A percentile compares a stretch with the other conserved stretches of the same genome.
Conservation (phyloP, 2,329 filamentous ascomycete species). For the Coniochaeta ligniaria region DNA sequence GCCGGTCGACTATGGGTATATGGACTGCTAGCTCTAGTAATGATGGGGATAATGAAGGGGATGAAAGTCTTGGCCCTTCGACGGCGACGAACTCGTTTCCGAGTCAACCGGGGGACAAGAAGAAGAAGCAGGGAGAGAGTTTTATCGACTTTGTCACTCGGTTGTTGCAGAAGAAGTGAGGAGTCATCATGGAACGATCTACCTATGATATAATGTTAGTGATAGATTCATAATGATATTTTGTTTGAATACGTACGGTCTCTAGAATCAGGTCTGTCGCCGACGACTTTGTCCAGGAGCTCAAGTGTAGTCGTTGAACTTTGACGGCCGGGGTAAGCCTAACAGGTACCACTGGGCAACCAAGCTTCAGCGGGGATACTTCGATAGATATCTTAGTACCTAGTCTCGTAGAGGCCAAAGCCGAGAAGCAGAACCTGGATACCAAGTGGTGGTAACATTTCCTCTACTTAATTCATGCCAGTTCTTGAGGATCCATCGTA, state of each 20-base stretch:
- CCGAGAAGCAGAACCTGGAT: not conserved
- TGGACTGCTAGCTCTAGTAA: not conserved
- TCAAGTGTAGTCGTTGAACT: not conserved
- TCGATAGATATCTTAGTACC: too few relatives aligned
- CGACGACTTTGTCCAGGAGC: not conserved
- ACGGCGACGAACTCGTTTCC: not conserved
- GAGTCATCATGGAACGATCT: not conserved
- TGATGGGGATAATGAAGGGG: not conserved
- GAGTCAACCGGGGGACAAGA: not conserved
- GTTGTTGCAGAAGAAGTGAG: not conserved
- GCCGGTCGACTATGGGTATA: not conserved
- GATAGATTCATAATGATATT: not conserved
- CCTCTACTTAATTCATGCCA: not conserved
- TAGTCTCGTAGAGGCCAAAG: not conserved
- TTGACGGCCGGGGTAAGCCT: not conserved
- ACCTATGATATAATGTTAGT: not conserved
- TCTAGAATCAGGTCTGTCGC: not conserved
- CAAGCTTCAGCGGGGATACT: not conserved
- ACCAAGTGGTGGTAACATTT: not conserved
- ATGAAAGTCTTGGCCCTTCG: not conserved
- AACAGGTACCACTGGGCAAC: not conserved
- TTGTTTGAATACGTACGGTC: not conserved
- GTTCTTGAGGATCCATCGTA: not conserved
- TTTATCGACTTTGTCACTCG: not conserved
- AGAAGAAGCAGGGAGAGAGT: not conserved